These are phyloP conservation scores for Saccharomyces kudriavzevii DNA, from an alignment of 805 yeast species.

Conservation along the genomic window DNA sequence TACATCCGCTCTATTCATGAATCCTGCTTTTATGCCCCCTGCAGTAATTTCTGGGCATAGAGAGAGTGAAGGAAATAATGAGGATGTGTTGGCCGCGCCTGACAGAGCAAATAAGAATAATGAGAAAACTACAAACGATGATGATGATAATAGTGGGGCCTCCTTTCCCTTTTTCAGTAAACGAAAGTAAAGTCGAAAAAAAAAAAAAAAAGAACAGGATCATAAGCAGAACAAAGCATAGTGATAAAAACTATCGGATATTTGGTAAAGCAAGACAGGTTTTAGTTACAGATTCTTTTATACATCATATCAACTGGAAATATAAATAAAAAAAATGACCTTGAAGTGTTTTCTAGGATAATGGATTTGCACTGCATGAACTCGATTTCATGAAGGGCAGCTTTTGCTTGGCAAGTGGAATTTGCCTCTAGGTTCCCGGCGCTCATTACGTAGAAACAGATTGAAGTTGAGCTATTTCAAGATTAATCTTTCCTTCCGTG, in stretches of 20 bases:
- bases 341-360: no score
- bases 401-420: no score
- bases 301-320: no score
- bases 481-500: no score
- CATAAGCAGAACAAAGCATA: not conserved
- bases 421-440: no score
- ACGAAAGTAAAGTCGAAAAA: not conserved
- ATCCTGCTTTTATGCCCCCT: slow-evolving; percentile 13
- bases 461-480: no score
- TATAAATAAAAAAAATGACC: no score
- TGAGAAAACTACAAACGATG: not conserved
- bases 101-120: slow-evolving; percentile 7
- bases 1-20: slow-evolving; percentile 10
- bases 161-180: slow-evolving; percentile 17
- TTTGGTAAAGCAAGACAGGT: not conserved
- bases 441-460: no score
- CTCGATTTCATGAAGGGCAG: no score
- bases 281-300: not conserved
- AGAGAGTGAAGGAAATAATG: not conserved
- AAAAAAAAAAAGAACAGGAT: not conserved
- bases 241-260: not conserved
- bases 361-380: no score
- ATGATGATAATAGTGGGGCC: slow-evolving; percentile 1
- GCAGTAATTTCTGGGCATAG: not conserved
- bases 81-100: slow-evolving; percentile 1